Percentiles rank a stretch among this genome's conserved stretches.
phyloP scores from a whole-genome alignment of 495 filamentous ascomycete species.

The Thermochaetoides thermophila region DNA sequence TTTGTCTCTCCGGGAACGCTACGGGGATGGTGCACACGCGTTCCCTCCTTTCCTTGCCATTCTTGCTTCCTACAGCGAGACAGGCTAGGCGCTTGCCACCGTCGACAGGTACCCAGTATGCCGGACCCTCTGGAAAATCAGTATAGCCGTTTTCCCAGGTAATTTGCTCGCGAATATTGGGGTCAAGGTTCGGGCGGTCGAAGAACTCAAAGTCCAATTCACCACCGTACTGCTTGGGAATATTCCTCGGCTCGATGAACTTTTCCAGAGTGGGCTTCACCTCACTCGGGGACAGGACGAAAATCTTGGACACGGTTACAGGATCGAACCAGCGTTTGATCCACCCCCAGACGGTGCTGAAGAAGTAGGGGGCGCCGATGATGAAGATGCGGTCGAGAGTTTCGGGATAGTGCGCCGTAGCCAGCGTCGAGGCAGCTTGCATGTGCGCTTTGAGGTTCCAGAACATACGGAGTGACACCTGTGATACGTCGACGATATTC shows the following conservation, averaged over 20 bases:
- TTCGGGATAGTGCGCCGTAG: constrained; percentile 88
- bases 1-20: constrained; percentile 14
- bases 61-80: constrained; percentile 28
- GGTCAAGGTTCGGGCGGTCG: constrained; percentile 55
- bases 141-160: constrained; percentile 30
- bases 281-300: constrained; percentile 58
- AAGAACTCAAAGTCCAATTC: constrained; percentile 68
- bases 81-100: constrained; percentile 28
- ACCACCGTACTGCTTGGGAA: constrained; percentile 75
- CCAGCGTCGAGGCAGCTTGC: constrained; percentile 73
- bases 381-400: constrained; percentile 81
- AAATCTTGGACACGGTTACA: constrained; percentile 83
- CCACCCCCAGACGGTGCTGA: constrained; percentile 90
- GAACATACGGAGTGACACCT: constrained; percentile 76
- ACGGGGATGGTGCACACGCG: constrained; percentile 31
- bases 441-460: constrained; percentile 86
- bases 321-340: constrained; percentile 95
- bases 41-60: constrained; percentile 21
- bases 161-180: constrained; percentile 35
- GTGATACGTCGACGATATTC: constrained; percentile 79
- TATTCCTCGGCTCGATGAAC: constrained; percentile 68
- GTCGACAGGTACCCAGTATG: constrained; percentile 32
- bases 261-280: constrained; percentile 55
- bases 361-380: constrained; percentile 79
- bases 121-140: constrained; percentile 33